Evolutionary conservation across 2,329 filamentous ascomycete genomes (phyloP), one percentile per base, ranked within the genome.

Genomic region (Aspergillus unguis): DNA sequence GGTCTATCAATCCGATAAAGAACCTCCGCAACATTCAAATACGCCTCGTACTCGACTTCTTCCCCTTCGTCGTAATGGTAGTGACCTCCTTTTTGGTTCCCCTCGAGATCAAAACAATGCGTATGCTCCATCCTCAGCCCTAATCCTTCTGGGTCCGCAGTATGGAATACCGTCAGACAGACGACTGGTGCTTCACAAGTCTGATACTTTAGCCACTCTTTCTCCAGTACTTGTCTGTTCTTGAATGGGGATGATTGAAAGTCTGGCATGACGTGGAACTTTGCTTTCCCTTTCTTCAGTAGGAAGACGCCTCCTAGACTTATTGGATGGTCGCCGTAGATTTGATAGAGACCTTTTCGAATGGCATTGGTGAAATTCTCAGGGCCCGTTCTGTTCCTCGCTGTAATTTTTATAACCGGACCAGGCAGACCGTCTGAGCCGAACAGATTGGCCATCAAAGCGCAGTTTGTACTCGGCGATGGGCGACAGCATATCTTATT

Each of bases 111-210:
- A 48, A 76, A 77, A 25, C 70, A 72, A 62, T 79, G 77, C 3
- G 76, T 77, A 57, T 80, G 76, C 56, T 80, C 77, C 60, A 77
- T 73, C 28, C 76, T 62, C 45, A 79, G 53, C 0, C 64, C 70
- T 54, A 77, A 51, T 2, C 58, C 64, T 36, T 66, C 69, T 0
- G 71, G 71, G 52, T 78, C 73, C 6, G 70, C 67, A 10, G 74
- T 73, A 58, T 77, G 74, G 36, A 78, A 61, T 0, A 76, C 72
- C 7, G 63, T 69, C 49, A 78, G 55, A 42, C 75, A 75, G 0
- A 75, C 66, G 11, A 76, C 55, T 1, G 69, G 73, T 2, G 63
- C 67, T 3, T 63, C 60, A 44, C 69, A 71, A 5, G 72, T 62
- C 55, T 73, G 72, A 47, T 64, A 77, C 1, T 62, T 69, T 36